phyloP scores from a whole-genome alignment of 164 flowering plant genomes.

The Stephania japonica region DNA sequence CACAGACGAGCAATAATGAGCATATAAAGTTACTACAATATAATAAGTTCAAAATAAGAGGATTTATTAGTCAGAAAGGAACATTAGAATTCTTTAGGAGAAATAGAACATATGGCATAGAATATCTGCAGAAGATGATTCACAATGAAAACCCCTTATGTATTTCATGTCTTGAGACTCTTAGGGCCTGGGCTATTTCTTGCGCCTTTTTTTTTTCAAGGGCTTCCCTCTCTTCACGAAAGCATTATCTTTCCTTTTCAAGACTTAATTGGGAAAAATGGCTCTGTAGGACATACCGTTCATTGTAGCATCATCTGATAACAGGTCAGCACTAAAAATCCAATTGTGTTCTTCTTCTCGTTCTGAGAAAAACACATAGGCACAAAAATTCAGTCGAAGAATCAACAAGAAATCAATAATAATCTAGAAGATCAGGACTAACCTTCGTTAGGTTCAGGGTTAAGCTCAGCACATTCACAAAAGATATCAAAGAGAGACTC shows the following conservation, averaged over 20 bases:
- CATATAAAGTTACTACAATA: neutral
- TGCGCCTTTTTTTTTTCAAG: too few relatives aligned
- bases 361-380: slow-evolving; percentile 23
- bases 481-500: slow-evolving; percentile 68
- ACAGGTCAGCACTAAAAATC: slow-evolving; percentile 74
- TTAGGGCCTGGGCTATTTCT: too few relatives aligned
- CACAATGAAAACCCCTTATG: too few relatives aligned
- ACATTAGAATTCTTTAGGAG: too few relatives aligned
- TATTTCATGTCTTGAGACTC: too few relatives aligned
- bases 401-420: neutral
- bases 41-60: neutral
- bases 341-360: slow-evolving; percentile 68
- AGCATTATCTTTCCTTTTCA: too few relatives aligned
- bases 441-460: slow-evolving; percentile 84
- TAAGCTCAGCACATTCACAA: slow-evolving; percentile 88
- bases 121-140: too few relatives aligned
- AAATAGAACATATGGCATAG: too few relatives aligned
- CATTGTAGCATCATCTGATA: slow-evolving; percentile 37
- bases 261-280: neutral
- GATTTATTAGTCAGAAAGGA: neutral
- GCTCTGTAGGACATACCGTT: slow-evolving; percentile 10
- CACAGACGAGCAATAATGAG: neutral
- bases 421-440: slow-evolving; percentile 8
- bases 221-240: too few relatives aligned
- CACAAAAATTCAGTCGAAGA: neutral